Evolutionary conservation across 2,329 filamentous ascomycete genomes (phyloP).

Genomic region (Aspergillus intermedius): DNA sequence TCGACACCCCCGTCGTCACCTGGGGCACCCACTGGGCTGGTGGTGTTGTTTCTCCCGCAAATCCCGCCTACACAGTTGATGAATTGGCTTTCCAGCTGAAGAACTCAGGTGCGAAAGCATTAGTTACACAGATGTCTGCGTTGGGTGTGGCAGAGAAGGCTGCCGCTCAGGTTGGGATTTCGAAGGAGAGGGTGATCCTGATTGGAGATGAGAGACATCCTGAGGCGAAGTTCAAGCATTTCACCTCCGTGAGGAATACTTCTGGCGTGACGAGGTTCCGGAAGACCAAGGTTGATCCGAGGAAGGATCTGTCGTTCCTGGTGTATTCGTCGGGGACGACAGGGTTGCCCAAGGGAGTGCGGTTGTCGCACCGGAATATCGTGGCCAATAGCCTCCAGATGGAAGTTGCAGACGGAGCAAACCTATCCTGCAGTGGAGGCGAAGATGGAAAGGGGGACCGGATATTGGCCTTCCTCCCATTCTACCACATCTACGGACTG

Average conservation of each 20-base stretch:
- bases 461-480: constrained; percentile 72
- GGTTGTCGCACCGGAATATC: constrained; percentile 77
- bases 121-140: constrained; percentile 66
- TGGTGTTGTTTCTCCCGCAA: constrained; percentile 74
- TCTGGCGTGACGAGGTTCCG: constrained; percentile 54
- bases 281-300: constrained; percentile 57
- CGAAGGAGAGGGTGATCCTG: constrained; percentile 65
- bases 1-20: constrained; percentile 71
- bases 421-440: constrained; percentile 54
- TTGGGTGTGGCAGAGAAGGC: constrained; percentile 62
- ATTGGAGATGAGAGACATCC: constrained; percentile 60
- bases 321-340: constrained; percentile 90
- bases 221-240: constrained; percentile 59
- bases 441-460: constrained; percentile 60
- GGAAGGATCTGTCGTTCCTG: constrained; percentile 71
- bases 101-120: constrained; percentile 65
- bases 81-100: constrained; percentile 81
- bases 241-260: constrained; percentile 61
- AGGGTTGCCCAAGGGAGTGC: constrained; percentile 84
- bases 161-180: constrained; percentile 62
- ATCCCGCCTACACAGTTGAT: constrained; percentile 75
- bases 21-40: constrained; percentile 81
- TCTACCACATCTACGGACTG: constrained; percentile 87
- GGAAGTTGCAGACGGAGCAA: constrained; percentile 47
- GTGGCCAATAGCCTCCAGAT: constrained; percentile 64